Evolutionary conservation across 2,329 filamentous ascomycete species (phyloP).

Genomic region (Ophiostoma himal-ulmi): DNA sequence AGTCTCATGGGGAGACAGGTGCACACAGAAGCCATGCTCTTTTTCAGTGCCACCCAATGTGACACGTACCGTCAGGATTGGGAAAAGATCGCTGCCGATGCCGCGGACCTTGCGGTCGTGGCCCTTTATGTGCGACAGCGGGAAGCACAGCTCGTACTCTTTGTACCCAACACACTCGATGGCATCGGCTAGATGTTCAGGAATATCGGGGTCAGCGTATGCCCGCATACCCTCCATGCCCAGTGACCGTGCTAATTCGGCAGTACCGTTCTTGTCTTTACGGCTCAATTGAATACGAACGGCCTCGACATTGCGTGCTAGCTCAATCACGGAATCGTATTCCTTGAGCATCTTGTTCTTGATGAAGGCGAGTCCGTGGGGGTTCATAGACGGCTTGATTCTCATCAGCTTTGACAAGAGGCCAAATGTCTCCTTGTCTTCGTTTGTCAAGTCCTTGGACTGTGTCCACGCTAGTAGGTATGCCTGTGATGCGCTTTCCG

Average conservation of each 20-base stretch:
- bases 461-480: conserved; percentile 26
- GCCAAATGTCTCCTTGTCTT: conserved; percentile 22
- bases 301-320: conserved; percentile 24
- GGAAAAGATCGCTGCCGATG: conserved; percentile 24
- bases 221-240: conserved; percentile 25
- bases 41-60: conserved; percentile 11
- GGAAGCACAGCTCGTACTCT: conserved; percentile 29
- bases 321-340: conserved; percentile 23
- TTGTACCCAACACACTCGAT: conserved; percentile 25
- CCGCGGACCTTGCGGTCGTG: conserved; percentile 25
- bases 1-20: conserved; percentile 25
- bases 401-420: conserved; percentile 22
- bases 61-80: conserved; percentile 28
- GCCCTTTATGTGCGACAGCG: conserved; percentile 25
- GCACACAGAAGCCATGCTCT: conserved; percentile 27
- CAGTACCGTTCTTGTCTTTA: conserved; percentile 20
- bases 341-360: conserved; percentile 22
- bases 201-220: conserved; percentile 23
- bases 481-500: conserved; percentile 19
- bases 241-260: conserved; percentile 18
- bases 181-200: conserved; percentile 24
- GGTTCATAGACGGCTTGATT: conserved; percentile 19
- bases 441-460: conserved; percentile 19
- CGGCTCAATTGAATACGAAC: conserved; percentile 23
- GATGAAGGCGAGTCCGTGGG: conserved; percentile 19